phyloP scores from a whole-genome alignment of 106 monocot genomes.

The Dendrobium huoshanense region DNA sequence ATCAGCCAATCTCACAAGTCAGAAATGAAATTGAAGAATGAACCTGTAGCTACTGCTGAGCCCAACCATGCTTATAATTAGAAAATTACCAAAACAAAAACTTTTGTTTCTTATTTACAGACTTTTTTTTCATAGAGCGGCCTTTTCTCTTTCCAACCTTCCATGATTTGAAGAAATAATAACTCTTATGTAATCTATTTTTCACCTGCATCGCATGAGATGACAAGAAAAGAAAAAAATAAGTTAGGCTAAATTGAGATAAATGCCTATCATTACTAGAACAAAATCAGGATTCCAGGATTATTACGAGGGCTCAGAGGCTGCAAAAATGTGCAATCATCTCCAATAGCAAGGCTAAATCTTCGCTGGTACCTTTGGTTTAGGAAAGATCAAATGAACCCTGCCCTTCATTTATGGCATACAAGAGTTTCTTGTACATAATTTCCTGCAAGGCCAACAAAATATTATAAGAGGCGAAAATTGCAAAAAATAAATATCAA shows the following conservation, averaged over 20 bases:
- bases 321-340: background rate
- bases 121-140: background rate
- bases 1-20: background rate
- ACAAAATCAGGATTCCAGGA: background rate
- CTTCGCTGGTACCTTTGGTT: background rate
- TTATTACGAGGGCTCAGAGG: background rate
- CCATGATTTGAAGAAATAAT: background rate
- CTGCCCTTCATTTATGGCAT: constrained; percentile 86
- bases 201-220: background rate
- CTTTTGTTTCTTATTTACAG: background rate
- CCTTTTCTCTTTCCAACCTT: background rate
- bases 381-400: constrained; percentile 97
- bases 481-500: background rate
- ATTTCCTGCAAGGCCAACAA: constrained; percentile 51
- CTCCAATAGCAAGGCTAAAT: background rate
- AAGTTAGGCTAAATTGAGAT: background rate
- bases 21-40: background rate
- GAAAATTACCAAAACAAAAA: background rate
- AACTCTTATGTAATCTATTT: background rate
- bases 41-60: background rate
- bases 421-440: constrained; percentile 83
- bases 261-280: background rate
- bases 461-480: background rate
- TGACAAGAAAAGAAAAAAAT: background rate
- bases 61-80: constrained; percentile 1